phyloP scores from a whole-genome alignment of 768 basidiomycete species.

The Hebeloma cylindrosporum region DNA sequence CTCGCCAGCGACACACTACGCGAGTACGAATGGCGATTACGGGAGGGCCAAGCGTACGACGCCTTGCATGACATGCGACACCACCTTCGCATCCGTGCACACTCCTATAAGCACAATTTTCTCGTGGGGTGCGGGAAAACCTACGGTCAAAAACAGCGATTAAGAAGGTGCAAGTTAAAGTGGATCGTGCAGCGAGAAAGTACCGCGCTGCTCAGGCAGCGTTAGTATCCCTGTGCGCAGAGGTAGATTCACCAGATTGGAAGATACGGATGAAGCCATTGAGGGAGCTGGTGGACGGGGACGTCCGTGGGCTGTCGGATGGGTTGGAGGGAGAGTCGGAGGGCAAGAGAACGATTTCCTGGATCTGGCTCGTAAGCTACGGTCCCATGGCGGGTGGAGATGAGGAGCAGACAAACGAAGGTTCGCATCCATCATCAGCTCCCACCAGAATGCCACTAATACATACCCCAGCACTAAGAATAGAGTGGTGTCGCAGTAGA shows the following conservation, averaged over 20 bases:
- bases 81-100: conserved; percentile 2
- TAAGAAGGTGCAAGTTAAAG: conserved; percentile 2
- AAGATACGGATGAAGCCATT: background rate
- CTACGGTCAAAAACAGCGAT: conserved; percentile 9
- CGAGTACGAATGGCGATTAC: conserved; percentile 15
- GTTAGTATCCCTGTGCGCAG: background rate
- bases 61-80: conserved; percentile 19
- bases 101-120: conserved; percentile 11
- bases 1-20: background rate
- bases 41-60: conserved; percentile 16
- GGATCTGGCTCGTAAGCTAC: conserved; percentile 7
- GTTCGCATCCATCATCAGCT: background rate
- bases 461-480: conserved; percentile 1
- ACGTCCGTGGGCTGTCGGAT: conserved; percentile 1
- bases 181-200: background rate
- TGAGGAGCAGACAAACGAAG: background rate
- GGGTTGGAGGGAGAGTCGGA: background rate
- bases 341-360: conserved; percentile 3
- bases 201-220: conserved; percentile 3
- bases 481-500: conserved; percentile 8
- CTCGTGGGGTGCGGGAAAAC: conserved; percentile 9
- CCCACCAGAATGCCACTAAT: background rate
- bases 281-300: conserved; percentile 3
- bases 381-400: background rate
- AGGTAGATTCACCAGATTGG: background rate